Evolutionary conservation across 441 rosid species (phyloP).

Genomic region (Aleurites moluccanus): DNA sequence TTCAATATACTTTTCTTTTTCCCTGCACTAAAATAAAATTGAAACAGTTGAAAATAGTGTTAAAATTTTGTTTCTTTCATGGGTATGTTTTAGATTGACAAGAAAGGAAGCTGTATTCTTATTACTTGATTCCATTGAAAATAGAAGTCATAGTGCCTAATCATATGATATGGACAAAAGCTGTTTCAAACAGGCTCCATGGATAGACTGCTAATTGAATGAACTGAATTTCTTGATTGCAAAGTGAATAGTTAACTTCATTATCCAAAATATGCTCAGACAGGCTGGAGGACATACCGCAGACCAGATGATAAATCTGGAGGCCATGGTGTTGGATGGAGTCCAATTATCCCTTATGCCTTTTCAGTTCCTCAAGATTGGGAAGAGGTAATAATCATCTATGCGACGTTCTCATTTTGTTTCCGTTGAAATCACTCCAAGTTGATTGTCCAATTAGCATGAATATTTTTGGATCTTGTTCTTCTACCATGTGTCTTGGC

Average conservation of each 20-base stretch:
- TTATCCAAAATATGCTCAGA: conserved; percentile 52
- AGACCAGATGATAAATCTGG: conserved; percentile 99
- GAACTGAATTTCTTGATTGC: conserved; percentile 6
- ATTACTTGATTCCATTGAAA: neutral
- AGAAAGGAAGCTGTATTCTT: neutral
- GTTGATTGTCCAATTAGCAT: neutral
- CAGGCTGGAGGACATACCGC: conserved; percentile 96
- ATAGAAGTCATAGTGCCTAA: neutral
- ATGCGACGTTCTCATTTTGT: neutral
- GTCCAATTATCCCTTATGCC: conserved; percentile 85
- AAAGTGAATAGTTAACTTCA: conserved; percentile 26
- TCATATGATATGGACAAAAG: neutral
- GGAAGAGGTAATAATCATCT: conserved; percentile 60
- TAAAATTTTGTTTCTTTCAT: neutral
- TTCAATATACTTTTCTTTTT: too few species aligned
- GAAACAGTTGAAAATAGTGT: neutral
- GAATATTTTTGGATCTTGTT: neutral
- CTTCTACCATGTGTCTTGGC: neutral
- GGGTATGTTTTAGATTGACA: neutral
- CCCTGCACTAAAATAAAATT: too few species aligned
- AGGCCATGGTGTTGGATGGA: conserved; percentile 99
- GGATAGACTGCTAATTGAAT: neutral
- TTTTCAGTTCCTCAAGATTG: conserved; percentile 79
- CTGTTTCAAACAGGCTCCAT: neutral
- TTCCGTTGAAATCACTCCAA: neutral